Evolutionary conservation across 495 filamentous ascomycete genomes (phyloP), one percentile per base, ranked within the genome.

Genomic region (Pseudoneurospora amorphoporcata): DNA sequence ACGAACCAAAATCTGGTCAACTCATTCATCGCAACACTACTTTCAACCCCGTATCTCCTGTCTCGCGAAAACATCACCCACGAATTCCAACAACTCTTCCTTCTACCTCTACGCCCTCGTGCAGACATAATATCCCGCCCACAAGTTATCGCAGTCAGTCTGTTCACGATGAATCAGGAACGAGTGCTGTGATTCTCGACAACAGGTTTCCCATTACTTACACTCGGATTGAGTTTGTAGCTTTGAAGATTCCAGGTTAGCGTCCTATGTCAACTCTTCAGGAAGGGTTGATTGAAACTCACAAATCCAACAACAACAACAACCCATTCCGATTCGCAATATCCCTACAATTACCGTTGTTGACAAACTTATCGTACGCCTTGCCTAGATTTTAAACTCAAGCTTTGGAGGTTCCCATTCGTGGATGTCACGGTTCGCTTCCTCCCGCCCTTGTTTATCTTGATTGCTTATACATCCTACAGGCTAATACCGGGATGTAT

Each of bases 111-210:
- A 78, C 6, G 32, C 68, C 35, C 73, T 74, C 1, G 76, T 74
- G 39, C 79, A 80, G 1, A 80, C 77, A 35, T 75, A 79, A 42
- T 78, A 80, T 38, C 79, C 79, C 8, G 68, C 69, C 76, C 74
- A 76, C 68, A 80, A 41, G 29, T 72, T 71, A 17, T 80, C 78
- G 72, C 78, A 80, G 68, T 78, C 71, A 39, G 78, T 76, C 78
- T 80, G 72, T 72, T 80, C 74, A 80, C 76, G 72, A 77, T 37
- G n/a, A 70, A 68, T n/a, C n/a, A n/a, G n/a, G n/a, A n/a, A n/a
- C n/a, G n/a, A n/a, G n/a, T n/a, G n/a, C n/a, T n/a, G n/a, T n/a
- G n/a, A n/a, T n/a, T n/a, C n/a, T n/a, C 37, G 69, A 43, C 53
- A 74, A 19, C 17, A 76, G 69, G 17, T 74, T 73, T 39, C 69